phyloP scores from a whole-genome alignment of 2,329 filamentous ascomycete genomes.

The Fonsecaea pedrosoi region DNA sequence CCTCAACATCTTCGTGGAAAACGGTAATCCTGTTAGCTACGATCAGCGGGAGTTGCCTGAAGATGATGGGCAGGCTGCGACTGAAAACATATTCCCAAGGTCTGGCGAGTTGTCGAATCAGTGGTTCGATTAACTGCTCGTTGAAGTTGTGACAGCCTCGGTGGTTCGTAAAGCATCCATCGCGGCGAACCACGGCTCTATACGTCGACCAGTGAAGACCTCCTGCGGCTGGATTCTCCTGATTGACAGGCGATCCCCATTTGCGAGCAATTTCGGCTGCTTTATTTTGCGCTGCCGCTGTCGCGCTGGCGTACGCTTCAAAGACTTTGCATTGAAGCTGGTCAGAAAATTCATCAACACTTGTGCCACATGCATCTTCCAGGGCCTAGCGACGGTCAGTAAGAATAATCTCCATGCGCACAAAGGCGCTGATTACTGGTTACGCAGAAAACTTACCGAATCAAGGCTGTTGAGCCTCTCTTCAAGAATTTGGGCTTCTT shows the following conservation, averaged over 20 bases:
- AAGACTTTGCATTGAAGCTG: slow-evolving; percentile 5
- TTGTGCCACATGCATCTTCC: background rate
- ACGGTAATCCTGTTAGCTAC: slow-evolving; percentile 25
- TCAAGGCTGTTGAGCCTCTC: slow-evolving; percentile 53
- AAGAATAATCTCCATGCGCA: background rate
- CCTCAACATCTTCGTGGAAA: slow-evolving; percentile 47
- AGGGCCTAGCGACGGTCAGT: slow-evolving; percentile 2
- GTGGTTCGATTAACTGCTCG: slow-evolving; percentile 39
- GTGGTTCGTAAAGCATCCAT: slow-evolving; percentile 54
- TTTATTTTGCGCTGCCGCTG: background rate
- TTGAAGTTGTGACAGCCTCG: slow-evolving; percentile 48
- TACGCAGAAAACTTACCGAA: slow-evolving; percentile 41
- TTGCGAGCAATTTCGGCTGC: slow-evolving; percentile 27
- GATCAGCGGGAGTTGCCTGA: slow-evolving; percentile 42
- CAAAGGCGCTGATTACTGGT: background rate
- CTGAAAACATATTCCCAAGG: slow-evolving; percentile 50
- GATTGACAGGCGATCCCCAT: slow-evolving; percentile 50
- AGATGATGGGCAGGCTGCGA: slow-evolving; percentile 20
- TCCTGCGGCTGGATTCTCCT: slow-evolving; percentile 49
- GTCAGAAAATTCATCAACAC: background rate
- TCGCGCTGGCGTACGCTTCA: background rate
- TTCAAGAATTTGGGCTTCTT: slow-evolving; percentile 50
- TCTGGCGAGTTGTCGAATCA: slow-evolving; percentile 46
- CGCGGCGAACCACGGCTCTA: slow-evolving; percentile 61
- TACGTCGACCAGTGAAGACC: slow-evolving; percentile 62